Percentiles rank a stretch among this genome's conserved stretches.
Evolutionary conservation across 202 grass and related monocot species (phyloP).

Genomic region (Carex arenaria): DNA sequence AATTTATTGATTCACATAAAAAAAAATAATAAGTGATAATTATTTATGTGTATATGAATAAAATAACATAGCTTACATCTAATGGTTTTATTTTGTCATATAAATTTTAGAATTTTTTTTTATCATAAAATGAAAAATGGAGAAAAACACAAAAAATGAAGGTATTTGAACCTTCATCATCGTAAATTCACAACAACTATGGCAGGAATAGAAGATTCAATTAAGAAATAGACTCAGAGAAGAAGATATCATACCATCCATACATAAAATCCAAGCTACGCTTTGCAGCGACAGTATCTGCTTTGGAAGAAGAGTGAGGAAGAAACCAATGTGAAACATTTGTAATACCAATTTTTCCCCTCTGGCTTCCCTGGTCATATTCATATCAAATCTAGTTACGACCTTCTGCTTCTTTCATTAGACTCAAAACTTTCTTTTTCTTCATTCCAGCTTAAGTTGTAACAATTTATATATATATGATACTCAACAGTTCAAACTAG

Average conservation of each 20-base stretch:
- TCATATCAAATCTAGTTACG: neutral
- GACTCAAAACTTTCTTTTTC: neutral
- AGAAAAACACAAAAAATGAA: too few species aligned
- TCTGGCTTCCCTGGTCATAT: conserved; percentile 21
- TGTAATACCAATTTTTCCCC: conserved; percentile 45
- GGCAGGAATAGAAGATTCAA: neutral
- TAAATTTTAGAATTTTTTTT: too few species aligned
- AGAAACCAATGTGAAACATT: conserved; percentile 29
- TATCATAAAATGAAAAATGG: too few species aligned
- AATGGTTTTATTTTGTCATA: too few species aligned
- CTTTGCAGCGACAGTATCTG: conserved; percentile 23
- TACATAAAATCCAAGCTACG: conserved; percentile 52
- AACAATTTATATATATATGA: too few species aligned
- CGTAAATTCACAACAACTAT: neutral
- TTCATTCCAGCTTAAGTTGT: neutral
- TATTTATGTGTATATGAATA: too few species aligned
- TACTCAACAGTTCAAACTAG: too few species aligned
- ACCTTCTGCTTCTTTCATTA: neutral
- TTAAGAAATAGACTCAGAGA: neutral
- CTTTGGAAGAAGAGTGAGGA: conserved; percentile 16
- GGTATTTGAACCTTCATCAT: too few species aligned
- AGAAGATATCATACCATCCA: conserved; percentile 38
- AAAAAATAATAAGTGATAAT: too few species aligned
- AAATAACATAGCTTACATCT: too few species aligned
- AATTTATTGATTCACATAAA: too few species aligned